A percentile compares a stretch with the other conserved stretches of the same genome.
These are phyloP conservation scores for Stephania japonica DNA, from an alignment of 164 flowering plant genomes.

Conservation along the genomic window DNA sequence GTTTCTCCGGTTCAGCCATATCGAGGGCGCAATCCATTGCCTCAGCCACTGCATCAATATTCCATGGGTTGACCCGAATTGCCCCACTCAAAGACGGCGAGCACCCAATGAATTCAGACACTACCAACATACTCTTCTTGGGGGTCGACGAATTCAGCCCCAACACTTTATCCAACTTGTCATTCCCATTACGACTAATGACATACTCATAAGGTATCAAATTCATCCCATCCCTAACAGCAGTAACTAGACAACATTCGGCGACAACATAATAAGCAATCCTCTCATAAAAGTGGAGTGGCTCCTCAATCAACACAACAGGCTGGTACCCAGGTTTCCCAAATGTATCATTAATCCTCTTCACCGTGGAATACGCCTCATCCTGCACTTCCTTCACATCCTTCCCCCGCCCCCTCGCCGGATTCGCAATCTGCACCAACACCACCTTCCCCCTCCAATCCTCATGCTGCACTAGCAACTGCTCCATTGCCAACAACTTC, in stretches of 20 bases:
- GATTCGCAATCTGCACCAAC: slow-evolving; percentile 22
- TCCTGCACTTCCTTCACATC: slow-evolving; percentile 18
- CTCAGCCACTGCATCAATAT: slow-evolving; percentile 19
- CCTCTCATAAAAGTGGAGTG: slow-evolving; percentile 15
- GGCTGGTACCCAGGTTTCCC: slow-evolving; percentile 16
- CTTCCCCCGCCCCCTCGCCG: slow-evolving; percentile 18
- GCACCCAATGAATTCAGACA: slow-evolving; percentile 19
- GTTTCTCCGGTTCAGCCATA: slow-evolving; percentile 16
- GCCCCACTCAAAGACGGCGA: slow-evolving; percentile 20
- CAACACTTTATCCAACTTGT: slow-evolving; percentile 11
- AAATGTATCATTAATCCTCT: slow-evolving; percentile 16
- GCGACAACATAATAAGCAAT: slow-evolving; percentile 20
- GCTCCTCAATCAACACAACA: slow-evolving; percentile 15
- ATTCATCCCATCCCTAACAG: slow-evolving; percentile 21
- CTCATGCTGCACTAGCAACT: slow-evolving; percentile 13
- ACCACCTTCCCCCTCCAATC: slow-evolving; percentile 19
- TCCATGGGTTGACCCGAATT: slow-evolving; percentile 21
- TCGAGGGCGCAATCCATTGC: slow-evolving; percentile 15
- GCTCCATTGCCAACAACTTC: slow-evolving; percentile 20
- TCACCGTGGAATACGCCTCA: slow-evolving; percentile 12
- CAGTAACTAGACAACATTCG: slow-evolving; percentile 19
- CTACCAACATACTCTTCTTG: slow-evolving; percentile 20
- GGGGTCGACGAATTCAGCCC: slow-evolving; percentile 3
- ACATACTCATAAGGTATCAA: slow-evolving; percentile 18
- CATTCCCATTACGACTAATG: slow-evolving; percentile 17